Evolutionary conservation across 73 alveolate species (phyloP).

Genomic region (Tetrahymena borealis): DNA sequence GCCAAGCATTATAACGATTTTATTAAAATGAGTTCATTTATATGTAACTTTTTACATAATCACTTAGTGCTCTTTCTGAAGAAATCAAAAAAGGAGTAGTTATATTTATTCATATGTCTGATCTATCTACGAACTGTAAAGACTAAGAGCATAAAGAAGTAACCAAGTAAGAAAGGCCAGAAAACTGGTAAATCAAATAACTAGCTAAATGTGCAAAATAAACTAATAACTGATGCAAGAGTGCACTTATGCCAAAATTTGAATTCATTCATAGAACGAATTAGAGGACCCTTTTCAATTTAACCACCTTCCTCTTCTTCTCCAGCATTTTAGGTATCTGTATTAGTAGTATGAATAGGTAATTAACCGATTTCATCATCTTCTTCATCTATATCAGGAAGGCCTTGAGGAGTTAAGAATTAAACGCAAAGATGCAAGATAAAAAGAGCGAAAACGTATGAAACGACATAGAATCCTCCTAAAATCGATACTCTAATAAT

Average conservation of each 20-base stretch:
- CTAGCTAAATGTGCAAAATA: neutral
- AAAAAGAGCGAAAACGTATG: neutral
- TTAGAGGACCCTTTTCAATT: neutral
- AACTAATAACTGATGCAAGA: neutral
- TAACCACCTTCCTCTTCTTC: neutral
- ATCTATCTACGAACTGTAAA: neutral
- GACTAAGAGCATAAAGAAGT: conserved; percentile 1
- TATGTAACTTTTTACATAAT: too few species aligned
- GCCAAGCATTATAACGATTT: too few species aligned
- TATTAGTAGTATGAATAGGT: neutral
- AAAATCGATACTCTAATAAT: neutral
- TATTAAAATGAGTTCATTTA: too few species aligned
- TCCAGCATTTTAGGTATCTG: neutral
- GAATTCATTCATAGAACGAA: neutral
- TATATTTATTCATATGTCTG: neutral
- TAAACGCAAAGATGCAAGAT: neutral
- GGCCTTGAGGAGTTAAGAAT: neutral
- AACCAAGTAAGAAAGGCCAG: neutral
- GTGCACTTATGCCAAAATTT: neutral
- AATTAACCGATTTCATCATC: neutral
- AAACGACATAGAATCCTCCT: neutral
- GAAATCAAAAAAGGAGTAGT: neutral
- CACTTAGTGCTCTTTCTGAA: neutral
- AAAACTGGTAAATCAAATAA: neutral
- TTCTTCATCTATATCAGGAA: neutral